A percentile compares a stretch with the other conserved stretches of the same genome.
Evolutionary conservation across 495 filamentous ascomycete genomes (phyloP).

Genomic region (Podospora sp.): DNA sequence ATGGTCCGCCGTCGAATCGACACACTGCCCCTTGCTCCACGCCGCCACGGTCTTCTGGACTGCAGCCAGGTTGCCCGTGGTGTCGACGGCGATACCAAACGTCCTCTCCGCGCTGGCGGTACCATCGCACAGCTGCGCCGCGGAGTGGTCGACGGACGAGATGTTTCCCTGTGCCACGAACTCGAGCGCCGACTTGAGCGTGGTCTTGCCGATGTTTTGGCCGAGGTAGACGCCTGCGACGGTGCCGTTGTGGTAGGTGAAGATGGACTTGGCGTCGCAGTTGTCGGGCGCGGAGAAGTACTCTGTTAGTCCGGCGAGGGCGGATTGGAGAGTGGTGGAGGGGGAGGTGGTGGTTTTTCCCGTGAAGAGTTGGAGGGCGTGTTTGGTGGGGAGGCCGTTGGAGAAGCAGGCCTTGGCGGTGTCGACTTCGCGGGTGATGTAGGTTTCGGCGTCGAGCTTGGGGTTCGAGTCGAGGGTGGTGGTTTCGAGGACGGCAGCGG

Average conservation of each 20-base stretch:
- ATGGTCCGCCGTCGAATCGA: background rate
- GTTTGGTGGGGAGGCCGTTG: background rate
- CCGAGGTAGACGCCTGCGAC: conserved; percentile 16
- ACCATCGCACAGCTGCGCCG: conserved; percentile 14
- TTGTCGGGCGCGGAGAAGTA: conserved; percentile 21
- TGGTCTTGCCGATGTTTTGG: conserved; percentile 13
- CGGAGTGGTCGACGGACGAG: conserved; percentile 7
- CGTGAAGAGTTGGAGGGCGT: conserved; percentile 2
- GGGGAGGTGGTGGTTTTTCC: background rate
- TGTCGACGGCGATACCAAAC: conserved; percentile 5
- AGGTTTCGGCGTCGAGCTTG: too few species aligned
- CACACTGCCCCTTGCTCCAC: conserved; percentile 17
- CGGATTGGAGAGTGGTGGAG: background rate
- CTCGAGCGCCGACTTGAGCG: conserved; percentile 10
- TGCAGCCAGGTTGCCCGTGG: background rate
- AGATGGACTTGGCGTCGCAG: conserved; percentile 21
- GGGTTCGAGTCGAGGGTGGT: conserved; percentile 7
- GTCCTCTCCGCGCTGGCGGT: background rate
- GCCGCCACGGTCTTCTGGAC: conserved; percentile 13
- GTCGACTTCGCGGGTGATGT: background rate
- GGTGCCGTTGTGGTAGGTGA: conserved; percentile 17
- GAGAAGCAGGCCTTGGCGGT: conserved; percentile 3
- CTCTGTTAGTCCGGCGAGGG: conserved; percentile 10
- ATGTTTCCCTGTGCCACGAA: background rate
- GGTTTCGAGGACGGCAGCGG: conserved; percentile 4